A percentile compares a stretch with the other conserved stretches of the same genome.
These are phyloP conservation scores for Fraxinus quadrangulata DNA, from an alignment of 257 asterid genomes.

Conservation along the genomic window DNA sequence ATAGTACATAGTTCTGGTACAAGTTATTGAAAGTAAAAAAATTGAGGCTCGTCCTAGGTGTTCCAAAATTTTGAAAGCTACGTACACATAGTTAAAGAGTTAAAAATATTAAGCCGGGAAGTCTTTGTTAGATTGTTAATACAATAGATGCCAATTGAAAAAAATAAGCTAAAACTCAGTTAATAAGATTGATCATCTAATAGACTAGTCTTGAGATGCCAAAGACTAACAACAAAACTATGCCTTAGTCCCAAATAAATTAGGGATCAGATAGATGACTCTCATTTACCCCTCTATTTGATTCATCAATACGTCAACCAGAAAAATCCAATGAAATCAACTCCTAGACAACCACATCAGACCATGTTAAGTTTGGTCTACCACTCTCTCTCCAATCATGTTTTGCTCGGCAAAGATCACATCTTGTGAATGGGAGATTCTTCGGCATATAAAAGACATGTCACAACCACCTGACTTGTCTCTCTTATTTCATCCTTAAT, in stretches of 20 bases:
- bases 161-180: not conserved
- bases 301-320: not conserved
- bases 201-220: not conserved
- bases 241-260: not conserved
- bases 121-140: not conserved
- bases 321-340: not conserved
- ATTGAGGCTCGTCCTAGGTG: not conserved
- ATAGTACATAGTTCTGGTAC: not conserved
- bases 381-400: not conserved
- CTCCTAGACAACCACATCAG: not conserved
- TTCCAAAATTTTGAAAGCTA: no score
- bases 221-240: not conserved
- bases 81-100: not conserved
- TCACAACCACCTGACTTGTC: no score
- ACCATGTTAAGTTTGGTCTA: not conserved
- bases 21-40: conserved; percentile 2
- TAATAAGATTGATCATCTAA: not conserved
- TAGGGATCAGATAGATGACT: not conserved
- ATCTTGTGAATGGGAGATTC: not conserved
- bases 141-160: not conserved
- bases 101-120: not conserved
- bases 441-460: not conserved
- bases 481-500: no score
- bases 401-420: not conserved
- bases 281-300: not conserved